Conservation (phyloP, 441 rosid genomes). For the Iberis amara region DNA sequence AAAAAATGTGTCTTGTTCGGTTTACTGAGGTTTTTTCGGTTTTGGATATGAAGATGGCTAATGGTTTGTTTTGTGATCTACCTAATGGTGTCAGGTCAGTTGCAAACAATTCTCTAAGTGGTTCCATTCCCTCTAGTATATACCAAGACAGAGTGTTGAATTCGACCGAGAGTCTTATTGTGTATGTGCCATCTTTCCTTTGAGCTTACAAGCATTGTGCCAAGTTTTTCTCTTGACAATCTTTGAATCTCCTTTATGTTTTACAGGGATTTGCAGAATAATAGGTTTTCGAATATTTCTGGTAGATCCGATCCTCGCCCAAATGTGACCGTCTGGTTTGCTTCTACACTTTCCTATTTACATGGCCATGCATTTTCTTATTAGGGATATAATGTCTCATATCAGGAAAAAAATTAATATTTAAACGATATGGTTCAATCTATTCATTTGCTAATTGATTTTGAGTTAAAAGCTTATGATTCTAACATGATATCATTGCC, state of each 20-base stretch:
- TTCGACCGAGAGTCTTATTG: constrained; percentile 41
- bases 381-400: too few relatives aligned
- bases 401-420: too few relatives aligned
- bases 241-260: not conserved
- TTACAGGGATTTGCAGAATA: constrained; percentile 82
- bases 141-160: constrained; percentile 64
- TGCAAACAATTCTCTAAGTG: constrained; percentile 70
- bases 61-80: constrained; percentile 25
- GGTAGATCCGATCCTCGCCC: constrained; percentile 57
- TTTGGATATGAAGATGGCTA: constrained; percentile 7
- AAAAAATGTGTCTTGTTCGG: not conserved
- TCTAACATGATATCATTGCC: too few relatives aligned
- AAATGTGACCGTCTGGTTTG: constrained; percentile 77
- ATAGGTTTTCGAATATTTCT: constrained; percentile 47
- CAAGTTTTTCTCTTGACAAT: constrained; percentile 8
- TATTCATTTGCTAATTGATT: too few relatives aligned
- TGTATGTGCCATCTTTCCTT: constrained; percentile 41
- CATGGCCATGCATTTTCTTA: not conserved
- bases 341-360: constrained; percentile 27
- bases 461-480: too few relatives aligned
- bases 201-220: constrained; percentile 13
- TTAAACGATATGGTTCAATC: too few relatives aligned
- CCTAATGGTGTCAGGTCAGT: constrained; percentile 51
- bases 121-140: constrained; percentile 58
- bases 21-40: constrained; percentile 14